Percentiles rank a stretch among this genome's conserved stretches.
Conservation (phyloP, 2,329 filamentous ascomycete genomes). For the Nemania bipapillata region DNA sequence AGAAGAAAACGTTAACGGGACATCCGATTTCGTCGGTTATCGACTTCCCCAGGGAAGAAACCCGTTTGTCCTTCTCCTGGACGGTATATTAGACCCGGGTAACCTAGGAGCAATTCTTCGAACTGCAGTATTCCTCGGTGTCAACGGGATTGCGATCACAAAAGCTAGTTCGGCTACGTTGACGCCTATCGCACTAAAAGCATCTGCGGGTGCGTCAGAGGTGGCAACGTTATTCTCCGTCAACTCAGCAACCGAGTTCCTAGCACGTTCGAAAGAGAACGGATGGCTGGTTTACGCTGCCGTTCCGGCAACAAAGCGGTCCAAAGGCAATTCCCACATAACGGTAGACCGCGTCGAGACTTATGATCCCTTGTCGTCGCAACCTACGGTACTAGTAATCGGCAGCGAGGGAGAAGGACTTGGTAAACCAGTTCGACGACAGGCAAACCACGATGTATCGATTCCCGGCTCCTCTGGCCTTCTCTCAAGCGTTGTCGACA, state of each 20-base stretch:
- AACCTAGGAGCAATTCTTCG: slow-evolving; percentile 92
- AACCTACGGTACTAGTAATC: slow-evolving; percentile 82
- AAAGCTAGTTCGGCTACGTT: slow-evolving; percentile 77
- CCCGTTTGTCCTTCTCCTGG: slow-evolving; percentile 78
- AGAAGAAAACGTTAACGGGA: slow-evolving; percentile 78
- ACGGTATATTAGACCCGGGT: slow-evolving; percentile 83
- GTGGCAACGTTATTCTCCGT: slow-evolving; percentile 78
- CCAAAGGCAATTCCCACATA: slow-evolving; percentile 57
- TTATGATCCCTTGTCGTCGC: slow-evolving; percentile 63
- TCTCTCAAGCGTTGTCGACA: slow-evolving; percentile 74
- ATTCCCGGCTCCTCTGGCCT: slow-evolving; percentile 67
- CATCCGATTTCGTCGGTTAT: slow-evolving; percentile 60
- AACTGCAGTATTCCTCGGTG: slow-evolving; percentile 89
- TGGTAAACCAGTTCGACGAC: slow-evolving; percentile 69
- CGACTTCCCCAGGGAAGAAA: slow-evolving; percentile 59
- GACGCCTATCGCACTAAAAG: slow-evolving; percentile 82
- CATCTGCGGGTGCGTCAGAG: slow-evolving; percentile 88
- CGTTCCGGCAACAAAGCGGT: slow-evolving; percentile 60
- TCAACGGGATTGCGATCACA: slow-evolving; percentile 82
- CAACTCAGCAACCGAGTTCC: slow-evolving; percentile 73
- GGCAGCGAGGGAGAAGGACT: slow-evolving; percentile 84
- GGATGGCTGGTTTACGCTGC: slow-evolving; percentile 90
- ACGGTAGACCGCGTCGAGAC: slow-evolving; percentile 63
- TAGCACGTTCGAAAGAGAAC: slow-evolving; percentile 71
- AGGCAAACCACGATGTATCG: slow-evolving; percentile 72